Percentiles rank a stretch among this genome's conserved stretches.
Conservation (phyloP, 2,329 filamentous ascomycete species). For the Fusarium ramigenum region DNA sequence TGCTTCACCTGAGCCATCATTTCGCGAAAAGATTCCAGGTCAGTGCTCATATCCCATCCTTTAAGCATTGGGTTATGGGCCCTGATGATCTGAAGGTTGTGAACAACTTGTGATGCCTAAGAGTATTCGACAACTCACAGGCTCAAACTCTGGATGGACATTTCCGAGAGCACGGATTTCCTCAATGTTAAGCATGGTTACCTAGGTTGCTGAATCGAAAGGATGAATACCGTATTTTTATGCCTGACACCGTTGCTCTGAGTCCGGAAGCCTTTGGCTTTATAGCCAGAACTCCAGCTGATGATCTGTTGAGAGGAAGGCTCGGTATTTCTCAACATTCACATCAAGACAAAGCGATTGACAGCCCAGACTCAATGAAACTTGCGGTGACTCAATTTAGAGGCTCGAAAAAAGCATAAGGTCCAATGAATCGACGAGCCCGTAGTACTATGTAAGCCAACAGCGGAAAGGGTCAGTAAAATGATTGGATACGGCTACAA, state of each 20-base stretch:
- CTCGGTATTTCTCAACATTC: neutral
- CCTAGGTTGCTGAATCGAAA: neutral
- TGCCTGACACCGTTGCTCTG: neutral
- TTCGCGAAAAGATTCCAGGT: constrained; percentile 33
- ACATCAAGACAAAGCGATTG: neutral
- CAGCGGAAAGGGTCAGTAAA: neutral
- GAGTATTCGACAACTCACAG: neutral
- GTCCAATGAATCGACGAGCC: neutral
- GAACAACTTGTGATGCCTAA: neutral
- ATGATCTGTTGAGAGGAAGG: neutral
- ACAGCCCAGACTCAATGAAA: neutral
- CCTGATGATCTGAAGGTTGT: constrained; percentile 12
- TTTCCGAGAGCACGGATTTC: constrained; percentile 36
- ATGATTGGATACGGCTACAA: constrained; percentile 5
- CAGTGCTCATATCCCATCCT: constrained; percentile 36
- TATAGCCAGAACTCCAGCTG: neutral
- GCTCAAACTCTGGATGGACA: constrained; percentile 30
- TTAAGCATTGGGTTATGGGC: constrained; percentile 30
- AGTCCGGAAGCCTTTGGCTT: neutral
- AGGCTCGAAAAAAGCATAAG: neutral
- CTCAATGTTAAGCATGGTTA: constrained; percentile 40
- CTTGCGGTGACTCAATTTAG: neutral
- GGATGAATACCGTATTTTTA: no score
- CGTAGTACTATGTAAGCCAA: no score
- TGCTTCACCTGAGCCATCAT: constrained; percentile 30